phyloP scores from a whole-genome alignment of 352 stramenopile genomes.

The Phytophthora sojae region DNA sequence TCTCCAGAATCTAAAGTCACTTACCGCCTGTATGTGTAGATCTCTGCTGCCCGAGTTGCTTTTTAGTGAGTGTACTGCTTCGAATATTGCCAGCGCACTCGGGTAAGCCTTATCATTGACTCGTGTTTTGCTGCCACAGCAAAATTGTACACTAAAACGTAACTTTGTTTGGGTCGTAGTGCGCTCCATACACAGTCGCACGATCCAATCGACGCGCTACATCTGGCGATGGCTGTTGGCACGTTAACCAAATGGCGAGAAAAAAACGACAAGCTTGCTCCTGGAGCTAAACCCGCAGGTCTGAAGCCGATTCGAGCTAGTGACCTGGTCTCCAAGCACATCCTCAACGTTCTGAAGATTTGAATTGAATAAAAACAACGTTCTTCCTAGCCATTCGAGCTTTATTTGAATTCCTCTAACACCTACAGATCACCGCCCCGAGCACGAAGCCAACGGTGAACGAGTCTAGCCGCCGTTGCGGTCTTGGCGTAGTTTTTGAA shows the following conservation, averaged over 20 bases:
- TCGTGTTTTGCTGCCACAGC: neutral
- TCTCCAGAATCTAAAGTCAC: neutral
- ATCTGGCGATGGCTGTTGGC: neutral
- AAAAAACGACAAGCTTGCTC: neutral
- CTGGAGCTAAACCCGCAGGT: neutral
- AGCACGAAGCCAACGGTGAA: too few relatives aligned
- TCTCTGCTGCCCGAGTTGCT: conserved; percentile 70
- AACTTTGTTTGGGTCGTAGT: neutral
- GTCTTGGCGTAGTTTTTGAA: too few relatives aligned
- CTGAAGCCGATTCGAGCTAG: neutral
- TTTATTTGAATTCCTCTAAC: too few relatives aligned
- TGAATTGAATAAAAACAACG: neutral
- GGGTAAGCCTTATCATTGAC: conserved; percentile 10
- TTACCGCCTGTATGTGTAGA: conserved; percentile 12
- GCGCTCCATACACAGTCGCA: neutral
- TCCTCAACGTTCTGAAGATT: neutral
- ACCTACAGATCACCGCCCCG: too few relatives aligned
- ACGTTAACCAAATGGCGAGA: conserved; percentile 4
- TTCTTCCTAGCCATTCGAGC: too few relatives aligned
- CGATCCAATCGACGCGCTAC: neutral
- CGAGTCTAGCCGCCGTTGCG: too few relatives aligned
- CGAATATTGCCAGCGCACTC: conserved; percentile 46
- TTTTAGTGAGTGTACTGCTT: conserved; percentile 61
- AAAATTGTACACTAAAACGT: neutral
- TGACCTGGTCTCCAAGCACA: neutral